Percentiles rank a stretch among this genome's conserved stretches.
Conservation (phyloP, 306 rosid species). For the Amphicarpaea edgeworthii region DNA sequence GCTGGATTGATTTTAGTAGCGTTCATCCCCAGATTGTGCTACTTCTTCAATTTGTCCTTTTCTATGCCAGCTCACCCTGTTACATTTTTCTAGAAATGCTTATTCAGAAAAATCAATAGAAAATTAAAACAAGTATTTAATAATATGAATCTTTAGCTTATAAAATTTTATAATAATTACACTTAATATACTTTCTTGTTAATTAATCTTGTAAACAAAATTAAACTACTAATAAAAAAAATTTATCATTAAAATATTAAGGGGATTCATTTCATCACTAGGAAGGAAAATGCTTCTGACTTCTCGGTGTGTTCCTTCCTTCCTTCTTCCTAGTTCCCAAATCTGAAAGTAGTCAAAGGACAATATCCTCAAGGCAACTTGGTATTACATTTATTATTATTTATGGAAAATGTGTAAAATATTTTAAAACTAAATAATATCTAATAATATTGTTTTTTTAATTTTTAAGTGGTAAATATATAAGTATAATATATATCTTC, state of each 20-base stretch:
- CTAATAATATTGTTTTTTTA: not conserved
- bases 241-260: not conserved
- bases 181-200: no score
- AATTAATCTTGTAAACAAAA: no score
- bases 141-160: no score
- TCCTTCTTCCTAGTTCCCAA: not conserved
- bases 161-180: no score
- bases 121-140: no score
- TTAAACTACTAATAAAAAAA: no score
- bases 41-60: constrained; percentile 50
- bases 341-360: not conserved
- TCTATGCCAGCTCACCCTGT: constrained; percentile 44
- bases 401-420: no score
- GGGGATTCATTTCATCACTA: not conserved
- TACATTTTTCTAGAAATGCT: no score
- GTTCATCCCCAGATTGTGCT: constrained; percentile 44
- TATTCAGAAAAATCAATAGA: no score
- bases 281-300: not conserved
- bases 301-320: constrained; percentile 2
- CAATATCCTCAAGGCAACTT: not conserved
- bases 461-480: not conserved
- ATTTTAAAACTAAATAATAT: not conserved
- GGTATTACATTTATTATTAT: not conserved
- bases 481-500: not conserved
- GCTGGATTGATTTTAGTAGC: constrained; percentile 51